Conservation (phyloP, 495 filamentous ascomycete species). For the Endocarpon pusillum region DNA sequence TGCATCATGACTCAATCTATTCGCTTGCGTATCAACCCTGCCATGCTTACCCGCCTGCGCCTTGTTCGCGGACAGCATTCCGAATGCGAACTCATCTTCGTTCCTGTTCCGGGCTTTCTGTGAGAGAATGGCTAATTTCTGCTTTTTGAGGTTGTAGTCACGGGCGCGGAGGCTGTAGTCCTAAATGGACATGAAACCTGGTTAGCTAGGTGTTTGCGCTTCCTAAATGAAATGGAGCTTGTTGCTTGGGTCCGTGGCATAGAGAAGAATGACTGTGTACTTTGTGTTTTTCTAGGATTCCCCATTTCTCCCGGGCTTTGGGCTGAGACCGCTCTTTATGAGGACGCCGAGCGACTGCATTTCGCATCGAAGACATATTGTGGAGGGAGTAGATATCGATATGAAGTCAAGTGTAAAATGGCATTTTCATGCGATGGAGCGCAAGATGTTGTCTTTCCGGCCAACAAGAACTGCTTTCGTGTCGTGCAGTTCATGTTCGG, state of each 20-base stretch:
- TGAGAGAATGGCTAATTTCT: conserved; percentile 56
- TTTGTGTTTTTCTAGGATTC: conserved; percentile 80
- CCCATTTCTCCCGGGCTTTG: conserved; percentile 61
- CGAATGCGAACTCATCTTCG: conserved; percentile 91
- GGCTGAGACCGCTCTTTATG: conserved; percentile 85
- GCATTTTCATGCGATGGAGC: no score
- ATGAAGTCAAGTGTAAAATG: no score
- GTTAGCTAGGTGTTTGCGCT: conserved; percentile 4
- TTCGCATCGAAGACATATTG: conserved; percentile 67
- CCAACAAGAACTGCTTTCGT: no score
- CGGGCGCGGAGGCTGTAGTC: conserved; percentile 84
- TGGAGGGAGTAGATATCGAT: no score
- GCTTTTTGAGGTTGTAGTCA: conserved; percentile 76
- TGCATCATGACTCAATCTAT: conserved; percentile 41
- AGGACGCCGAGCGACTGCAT: conserved; percentile 56
- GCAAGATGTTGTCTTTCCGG: no score
- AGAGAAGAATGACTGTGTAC: conserved; percentile 20
- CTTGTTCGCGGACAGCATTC: conserved; percentile 50
- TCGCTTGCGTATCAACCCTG: conserved; percentile 24
- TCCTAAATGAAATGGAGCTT: neutral
- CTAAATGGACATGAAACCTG: conserved; percentile 19
- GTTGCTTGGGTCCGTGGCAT: neutral
- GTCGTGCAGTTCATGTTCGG: no score
- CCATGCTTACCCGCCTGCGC: conserved; percentile 43
- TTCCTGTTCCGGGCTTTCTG: conserved; percentile 76